Evolutionary conservation across 306 rosid species (phyloP), one percentile per base, ranked within the genome.

Genomic region (Vicia sativa): DNA sequence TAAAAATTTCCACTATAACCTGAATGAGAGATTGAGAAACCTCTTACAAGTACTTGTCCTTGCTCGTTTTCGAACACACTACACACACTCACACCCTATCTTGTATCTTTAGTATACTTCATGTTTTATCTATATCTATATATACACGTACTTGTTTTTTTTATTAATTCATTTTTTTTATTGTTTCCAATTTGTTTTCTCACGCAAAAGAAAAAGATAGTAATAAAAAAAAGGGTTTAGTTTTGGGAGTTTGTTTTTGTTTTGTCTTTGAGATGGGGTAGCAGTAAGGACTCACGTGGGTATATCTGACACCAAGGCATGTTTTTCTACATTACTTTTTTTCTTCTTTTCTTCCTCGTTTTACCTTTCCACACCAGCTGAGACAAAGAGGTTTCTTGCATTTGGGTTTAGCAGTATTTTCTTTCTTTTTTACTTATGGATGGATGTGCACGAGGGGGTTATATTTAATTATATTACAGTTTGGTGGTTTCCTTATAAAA

Each of bases 361-460:
- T 79, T 64, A 49, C 77, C 77, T 80, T 75, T 80, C 80, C 74
- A 42, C 70, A 34, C 65, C 85, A 73, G 46, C 74, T 77, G 43
- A 74, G 75, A 74, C 75, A 74, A 46, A 45, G 52, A 78, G 62
- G 62, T 81, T 81, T 78, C 86, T 81, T 81, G 82, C 86, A 78
- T 62, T 74, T 65, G 21, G 86, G 86, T 81, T 81, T 81, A 78
- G 65, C 10, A n/a, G n/a, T 80, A 78, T 68, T 26, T 19, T n/a
- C 42, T 21, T 14, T n/a, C 18, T 26, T 67, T 67, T 26, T 34
- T 34, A 34, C 38, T 14, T 9, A 9, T 21, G 2, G 1, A 21
- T 21, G 28, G 8, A 45, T 5, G 1, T 45, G 21, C 10, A 45
- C 0, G 8, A 26, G 62, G 14, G 7, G 60, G 3, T 54, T 53